phyloP scores from a whole-genome alignment of 805 yeast species.

The Maudiozyma saulgeensis region DNA sequence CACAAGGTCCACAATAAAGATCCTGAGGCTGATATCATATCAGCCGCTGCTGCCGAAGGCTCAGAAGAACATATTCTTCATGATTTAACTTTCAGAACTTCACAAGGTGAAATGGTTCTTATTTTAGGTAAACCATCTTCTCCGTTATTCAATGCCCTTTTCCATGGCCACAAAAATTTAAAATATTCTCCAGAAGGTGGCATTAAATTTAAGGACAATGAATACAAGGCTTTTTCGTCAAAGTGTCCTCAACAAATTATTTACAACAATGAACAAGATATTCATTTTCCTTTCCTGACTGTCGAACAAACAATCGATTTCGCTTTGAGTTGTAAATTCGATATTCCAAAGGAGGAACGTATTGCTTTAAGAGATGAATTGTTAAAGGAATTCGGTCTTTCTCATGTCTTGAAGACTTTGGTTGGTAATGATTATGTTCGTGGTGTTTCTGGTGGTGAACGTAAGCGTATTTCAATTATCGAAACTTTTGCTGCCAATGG shows the following conservation, averaged over 20 bases:
- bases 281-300: slow-evolving; percentile 45
- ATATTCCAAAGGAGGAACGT: slow-evolving; percentile 20
- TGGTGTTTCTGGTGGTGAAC: slow-evolving; percentile 62
- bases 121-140: slow-evolving; percentile 22
- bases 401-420: slow-evolving; percentile 48
- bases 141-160: slow-evolving; percentile 15
- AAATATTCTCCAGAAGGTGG: slow-evolving; percentile 15
- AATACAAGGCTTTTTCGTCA: slow-evolving; percentile 12
- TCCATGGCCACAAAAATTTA: slow-evolving; percentile 13
- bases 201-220: slow-evolving; percentile 16
- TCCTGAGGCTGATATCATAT: background rate
- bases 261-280: slow-evolving; percentile 44
- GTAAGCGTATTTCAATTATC: slow-evolving; percentile 56
- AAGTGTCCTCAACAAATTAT: slow-evolving; percentile 21
- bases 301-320: slow-evolving; percentile 49
- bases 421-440: slow-evolving; percentile 56
- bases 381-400: slow-evolving; percentile 33
- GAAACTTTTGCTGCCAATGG: slow-evolving; percentile 42
- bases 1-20: background rate
- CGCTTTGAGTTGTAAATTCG: slow-evolving; percentile 40
- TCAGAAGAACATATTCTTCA: slow-evolving; percentile 2
- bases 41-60: slow-evolving; percentile 1
- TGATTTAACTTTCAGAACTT: slow-evolving; percentile 17
- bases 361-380: slow-evolving; percentile 19
- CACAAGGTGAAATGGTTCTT: slow-evolving; percentile 22